Conservation (phyloP, 2,329 filamentous ascomycete genomes). For the Volutella citrinella region DNA sequence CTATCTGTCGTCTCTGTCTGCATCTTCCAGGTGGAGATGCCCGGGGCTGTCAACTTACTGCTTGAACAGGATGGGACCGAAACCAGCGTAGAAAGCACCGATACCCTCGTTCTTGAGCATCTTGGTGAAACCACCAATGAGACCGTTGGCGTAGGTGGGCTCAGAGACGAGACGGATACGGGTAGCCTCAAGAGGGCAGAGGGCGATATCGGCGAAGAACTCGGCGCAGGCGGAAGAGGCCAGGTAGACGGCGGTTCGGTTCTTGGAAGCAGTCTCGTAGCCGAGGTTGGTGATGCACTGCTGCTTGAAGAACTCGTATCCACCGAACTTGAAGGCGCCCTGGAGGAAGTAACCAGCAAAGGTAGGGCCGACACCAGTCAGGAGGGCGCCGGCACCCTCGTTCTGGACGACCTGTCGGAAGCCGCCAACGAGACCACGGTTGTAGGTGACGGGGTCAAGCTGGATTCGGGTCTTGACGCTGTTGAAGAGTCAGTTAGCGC, state of each 20-base stretch:
- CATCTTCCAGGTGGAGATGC: too few relatives aligned
- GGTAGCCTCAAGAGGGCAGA: slow-evolving; percentile 89
- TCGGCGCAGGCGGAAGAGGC: slow-evolving; percentile 64
- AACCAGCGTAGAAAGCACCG: slow-evolving; percentile 86
- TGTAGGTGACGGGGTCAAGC: slow-evolving; percentile 86
- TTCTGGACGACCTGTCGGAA: slow-evolving; percentile 82
- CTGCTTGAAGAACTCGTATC: slow-evolving; percentile 96
- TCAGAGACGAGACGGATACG: slow-evolving; percentile 91
- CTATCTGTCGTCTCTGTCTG: too few relatives aligned
- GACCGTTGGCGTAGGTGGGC: slow-evolving; percentile 78
- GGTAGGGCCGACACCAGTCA: slow-evolving; percentile 83
- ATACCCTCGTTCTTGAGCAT: slow-evolving; percentile 80
- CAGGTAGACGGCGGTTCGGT: slow-evolving; percentile 80
- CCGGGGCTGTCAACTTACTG: too few relatives aligned
- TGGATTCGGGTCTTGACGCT: slow-evolving; percentile 96
- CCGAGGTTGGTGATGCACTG: slow-evolving; percentile 79
- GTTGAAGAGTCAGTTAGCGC: slow-evolving; percentile 24
- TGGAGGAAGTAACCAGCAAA: slow-evolving; percentile 91
- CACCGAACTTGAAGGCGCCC: slow-evolving; percentile 90
- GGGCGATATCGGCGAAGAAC: slow-evolving; percentile 74
- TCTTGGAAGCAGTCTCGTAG: slow-evolving; percentile 72
- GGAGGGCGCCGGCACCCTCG: slow-evolving; percentile 81
- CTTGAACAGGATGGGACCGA: slow-evolving; percentile 76
- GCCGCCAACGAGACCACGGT: slow-evolving; percentile 80
- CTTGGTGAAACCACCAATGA: slow-evolving; percentile 77